Evolutionary conservation across 768 basidiomycete genomes (phyloP), one percentile per base, ranked within the genome.

Genomic region (Rhizopogon sp.): DNA sequence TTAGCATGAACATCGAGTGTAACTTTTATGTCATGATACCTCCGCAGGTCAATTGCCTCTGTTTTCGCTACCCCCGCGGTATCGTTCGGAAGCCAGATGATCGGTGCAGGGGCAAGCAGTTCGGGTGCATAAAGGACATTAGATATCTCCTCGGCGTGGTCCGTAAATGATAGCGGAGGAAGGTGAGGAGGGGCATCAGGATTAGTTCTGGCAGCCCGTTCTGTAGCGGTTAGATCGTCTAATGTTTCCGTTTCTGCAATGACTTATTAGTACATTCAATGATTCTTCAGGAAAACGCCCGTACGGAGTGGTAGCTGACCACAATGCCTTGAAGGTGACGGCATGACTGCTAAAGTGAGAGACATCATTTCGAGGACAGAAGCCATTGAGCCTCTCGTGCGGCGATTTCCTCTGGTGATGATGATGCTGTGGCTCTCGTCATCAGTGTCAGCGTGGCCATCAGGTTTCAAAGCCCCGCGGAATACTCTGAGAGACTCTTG

Each of bases 301-400:
- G 65, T 69, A 88, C 88, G 74, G 52, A 90, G 74, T 35, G 90
- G 85, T 35, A 89, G 74, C 51, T 85, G 76, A 5, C 86, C 85
- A 51, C 79, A 76, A 47, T 73, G 67, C 41, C 76, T 76, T 20
- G 79, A 76, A 9, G 77, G 72, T 3, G 83, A 79, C 3, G 88
- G 88, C 74, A 80, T 80, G 6, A 90, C 87, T 5, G 88, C 87
- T 41, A 90, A 74, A 16, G 88, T 90, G 54, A 82, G 61, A 56
- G 85, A 84, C 85, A 92, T 90, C 87, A 92, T 88, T 64, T 91
- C 88, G 56, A 92, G 73, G 47, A 92, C 87, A 39, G 85, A 86
- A 5, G 88, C 87, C 74, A 90, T 87, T 3, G 88, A 90, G 6
- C 86, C 84, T 55, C 88, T 80, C 41, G 76, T 66, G 25, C 79